Percentiles rank a stretch among this genome's conserved stretches.
Conservation (phyloP, 2,329 filamentous ascomycete genomes). For the Talaromyces albobiverticillius region DNA sequence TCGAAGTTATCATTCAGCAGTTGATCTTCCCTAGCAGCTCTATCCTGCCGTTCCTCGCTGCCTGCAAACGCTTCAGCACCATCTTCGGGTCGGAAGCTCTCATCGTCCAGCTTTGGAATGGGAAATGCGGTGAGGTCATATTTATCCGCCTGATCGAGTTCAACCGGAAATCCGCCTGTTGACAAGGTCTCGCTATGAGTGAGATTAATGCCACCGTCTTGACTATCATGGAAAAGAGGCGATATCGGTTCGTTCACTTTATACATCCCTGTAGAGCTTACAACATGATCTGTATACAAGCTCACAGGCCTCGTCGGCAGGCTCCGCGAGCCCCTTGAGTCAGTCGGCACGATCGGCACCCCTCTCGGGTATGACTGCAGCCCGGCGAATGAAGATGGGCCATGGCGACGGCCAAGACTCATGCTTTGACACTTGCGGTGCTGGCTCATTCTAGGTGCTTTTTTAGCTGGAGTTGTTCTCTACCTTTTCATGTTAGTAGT, state of each 20-base stretch:
- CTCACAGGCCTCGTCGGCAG: not conserved
- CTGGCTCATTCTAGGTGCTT: not conserved
- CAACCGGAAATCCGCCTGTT: not conserved
- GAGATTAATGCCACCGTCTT: not conserved
- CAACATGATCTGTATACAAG: not conserved
- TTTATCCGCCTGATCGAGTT: not conserved
- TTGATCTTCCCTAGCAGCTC: not conserved
- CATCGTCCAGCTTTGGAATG: not conserved
- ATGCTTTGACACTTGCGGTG: not conserved
- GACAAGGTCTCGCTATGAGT: not conserved
- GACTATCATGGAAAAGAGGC: not conserved
- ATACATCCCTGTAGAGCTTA: not conserved
- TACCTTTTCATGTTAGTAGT: not conserved
- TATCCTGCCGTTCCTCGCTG: conserved; percentile 6
- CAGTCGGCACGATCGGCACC: not conserved
- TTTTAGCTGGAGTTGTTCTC: not conserved
- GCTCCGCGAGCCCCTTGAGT: not conserved
- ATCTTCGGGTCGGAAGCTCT: not conserved
- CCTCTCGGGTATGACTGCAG: not conserved
- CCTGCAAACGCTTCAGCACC: not conserved
- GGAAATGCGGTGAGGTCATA: not conserved
- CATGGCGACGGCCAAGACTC: not conserved
- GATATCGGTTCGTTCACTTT: not conserved
- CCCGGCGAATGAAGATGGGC: not conserved
- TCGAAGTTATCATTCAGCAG: not conserved